phyloP scores from a whole-genome alignment of 352 stramenopile species.

The Phytophthora gonapodyides region DNA sequence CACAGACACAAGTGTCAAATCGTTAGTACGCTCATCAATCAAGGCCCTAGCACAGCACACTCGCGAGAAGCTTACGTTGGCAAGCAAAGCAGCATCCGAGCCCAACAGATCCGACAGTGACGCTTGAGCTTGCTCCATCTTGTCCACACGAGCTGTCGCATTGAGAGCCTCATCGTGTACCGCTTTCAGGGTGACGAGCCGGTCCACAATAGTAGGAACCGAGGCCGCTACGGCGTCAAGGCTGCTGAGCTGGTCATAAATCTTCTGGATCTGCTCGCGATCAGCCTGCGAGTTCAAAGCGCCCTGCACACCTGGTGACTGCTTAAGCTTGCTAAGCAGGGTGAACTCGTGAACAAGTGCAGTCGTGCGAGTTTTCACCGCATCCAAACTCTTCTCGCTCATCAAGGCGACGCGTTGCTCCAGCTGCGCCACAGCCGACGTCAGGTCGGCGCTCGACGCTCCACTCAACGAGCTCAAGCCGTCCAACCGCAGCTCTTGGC shows the following conservation, averaged over 20 bases:
- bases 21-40: constrained; percentile 10
- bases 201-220: constrained; percentile 72
- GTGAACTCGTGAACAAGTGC: constrained; percentile 80
- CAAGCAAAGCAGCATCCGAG: constrained; percentile 63
- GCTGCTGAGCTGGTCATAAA: constrained; percentile 68
- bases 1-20: constrained; percentile 8
- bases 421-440: constrained; percentile 54
- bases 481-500: constrained; percentile 55
- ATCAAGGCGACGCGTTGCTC: constrained; percentile 74
- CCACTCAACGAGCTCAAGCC: constrained; percentile 33
- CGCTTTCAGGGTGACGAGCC: constrained; percentile 69
- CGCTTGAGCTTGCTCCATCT: constrained; percentile 67
- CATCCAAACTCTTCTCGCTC: constrained; percentile 78
- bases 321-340: constrained; percentile 79
- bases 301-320: constrained; percentile 62
- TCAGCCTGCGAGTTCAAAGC: constrained; percentile 64
- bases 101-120: constrained; percentile 61
- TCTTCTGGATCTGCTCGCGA: constrained; percentile 68
- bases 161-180: constrained; percentile 72
- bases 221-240: constrained; percentile 63
- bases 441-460: constrained; percentile 38
- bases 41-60: neutral
- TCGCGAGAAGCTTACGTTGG: constrained; percentile 57
- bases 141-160: constrained; percentile 51
- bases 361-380: constrained; percentile 76